Percentiles rank a stretch among this genome's conserved stretches.
phyloP scores from a whole-genome alignment of 176 grass and related monocot genomes.

The Hsuehochloa calcarea region DNA sequence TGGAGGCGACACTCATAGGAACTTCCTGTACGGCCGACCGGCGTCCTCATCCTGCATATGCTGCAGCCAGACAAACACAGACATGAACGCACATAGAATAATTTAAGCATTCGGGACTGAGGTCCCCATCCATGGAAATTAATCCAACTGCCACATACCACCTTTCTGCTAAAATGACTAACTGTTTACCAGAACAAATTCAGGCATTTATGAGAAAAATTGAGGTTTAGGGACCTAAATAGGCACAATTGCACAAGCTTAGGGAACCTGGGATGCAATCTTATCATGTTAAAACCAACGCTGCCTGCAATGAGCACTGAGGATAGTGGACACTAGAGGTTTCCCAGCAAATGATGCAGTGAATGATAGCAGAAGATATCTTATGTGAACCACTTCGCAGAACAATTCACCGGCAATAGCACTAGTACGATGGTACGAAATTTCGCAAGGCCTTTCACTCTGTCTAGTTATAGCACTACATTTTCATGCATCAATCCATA shows the following conservation, averaged over 20 bases:
- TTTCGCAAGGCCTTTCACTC: neutral
- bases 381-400: neutral
- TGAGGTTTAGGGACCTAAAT: neutral
- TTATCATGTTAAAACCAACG: neutral
- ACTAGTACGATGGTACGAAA: neutral
- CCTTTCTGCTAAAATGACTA: neutral
- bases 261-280: neutral
- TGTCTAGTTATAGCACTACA: neutral
- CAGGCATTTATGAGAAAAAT: neutral
- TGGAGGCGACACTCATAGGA: slow-evolving; percentile 49
- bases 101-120: too few species aligned
- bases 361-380: neutral
- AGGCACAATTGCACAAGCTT: neutral
- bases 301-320: neutral
- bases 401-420: neutral
- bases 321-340: neutral
- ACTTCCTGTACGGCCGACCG: slow-evolving; percentile 75
- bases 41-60: slow-evolving; percentile 99
- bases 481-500: neutral
- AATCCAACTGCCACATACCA: neutral
- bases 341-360: neutral
- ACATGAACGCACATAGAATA: neutral
- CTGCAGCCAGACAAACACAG: slow-evolving; percentile 33
- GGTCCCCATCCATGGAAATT: neutral
- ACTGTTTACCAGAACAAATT: neutral